A percentile compares a stretch with the other conserved stretches of the same genome.
phyloP scores from a whole-genome alignment of 768 basidiomycete genomes.

The Suillus ampliporus region DNA sequence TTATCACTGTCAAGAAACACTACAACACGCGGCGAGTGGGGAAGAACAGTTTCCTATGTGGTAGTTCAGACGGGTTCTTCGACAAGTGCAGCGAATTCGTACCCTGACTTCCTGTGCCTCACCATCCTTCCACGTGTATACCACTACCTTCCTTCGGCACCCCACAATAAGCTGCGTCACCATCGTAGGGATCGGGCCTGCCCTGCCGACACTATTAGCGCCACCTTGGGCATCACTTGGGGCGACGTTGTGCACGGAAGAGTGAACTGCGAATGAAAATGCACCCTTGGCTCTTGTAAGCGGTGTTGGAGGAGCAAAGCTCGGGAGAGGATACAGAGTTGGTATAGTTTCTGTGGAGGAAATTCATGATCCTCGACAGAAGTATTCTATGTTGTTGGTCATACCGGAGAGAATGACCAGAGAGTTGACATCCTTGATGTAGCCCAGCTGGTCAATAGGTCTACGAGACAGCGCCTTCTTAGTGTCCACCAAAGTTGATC shows the following conservation, averaged over 20 bases:
- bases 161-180: conserved; percentile 85
- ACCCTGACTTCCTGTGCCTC: conserved; percentile 77
- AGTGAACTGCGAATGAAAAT: conserved; percentile 80
- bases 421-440: conserved; percentile 84
- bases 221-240: conserved; percentile 29
- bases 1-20: conserved; percentile 69
- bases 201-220: conserved; percentile 22
- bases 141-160: conserved; percentile 81
- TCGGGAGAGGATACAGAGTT: conserved; percentile 78
- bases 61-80: neutral
- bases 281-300: conserved; percentile 81
- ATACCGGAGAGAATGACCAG: conserved; percentile 85
- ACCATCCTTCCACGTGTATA: conserved; percentile 89
- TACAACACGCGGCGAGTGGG: conserved; percentile 90
- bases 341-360: conserved; percentile 64
- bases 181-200: conserved; percentile 62
- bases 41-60: conserved; percentile 74
- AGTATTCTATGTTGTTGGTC: conserved; percentile 21
- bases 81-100: conserved; percentile 21
- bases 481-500: conserved; percentile 56
- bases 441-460: conserved; percentile 88
- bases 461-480: conserved; percentile 69
- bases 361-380: conserved; percentile 1
- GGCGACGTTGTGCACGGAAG: conserved; percentile 55
- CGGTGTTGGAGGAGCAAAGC: conserved; percentile 69